phyloP scores from a whole-genome alignment of 2,329 filamentous ascomycete genomes.

The Curvularia hawaiiensis region DNA sequence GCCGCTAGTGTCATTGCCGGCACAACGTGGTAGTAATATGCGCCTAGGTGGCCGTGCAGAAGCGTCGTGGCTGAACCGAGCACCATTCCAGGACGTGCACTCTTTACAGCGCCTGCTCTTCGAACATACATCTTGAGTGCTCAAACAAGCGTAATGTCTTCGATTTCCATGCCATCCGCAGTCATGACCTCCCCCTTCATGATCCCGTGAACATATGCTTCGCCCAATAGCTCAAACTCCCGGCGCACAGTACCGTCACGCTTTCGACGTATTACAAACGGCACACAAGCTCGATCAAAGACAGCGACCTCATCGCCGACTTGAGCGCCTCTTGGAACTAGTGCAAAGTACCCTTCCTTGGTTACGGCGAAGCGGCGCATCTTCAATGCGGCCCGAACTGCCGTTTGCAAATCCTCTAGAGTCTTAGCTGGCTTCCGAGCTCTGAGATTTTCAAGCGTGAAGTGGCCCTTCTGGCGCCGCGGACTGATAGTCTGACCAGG shows the following conservation, averaged over 20 bases:
- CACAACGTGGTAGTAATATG: not conserved
- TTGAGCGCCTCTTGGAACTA: constrained; percentile 26
- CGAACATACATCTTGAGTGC: too few relatives aligned
- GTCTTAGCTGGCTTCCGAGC: constrained; percentile 22
- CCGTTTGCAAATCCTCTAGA: constrained; percentile 21
- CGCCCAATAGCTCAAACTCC: constrained; percentile 26
- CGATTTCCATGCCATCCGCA: constrained; percentile 9
- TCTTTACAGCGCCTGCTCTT: not conserved
- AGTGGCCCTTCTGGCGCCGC: constrained; percentile 27
- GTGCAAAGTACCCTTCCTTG: constrained; percentile 25
- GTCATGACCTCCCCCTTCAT: constrained; percentile 28
- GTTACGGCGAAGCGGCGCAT: constrained; percentile 33
- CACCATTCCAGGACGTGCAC: not conserved
- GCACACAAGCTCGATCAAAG: constrained; percentile 27
- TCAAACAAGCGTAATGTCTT: constrained; percentile 22
- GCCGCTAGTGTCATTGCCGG: constrained; percentile 2
- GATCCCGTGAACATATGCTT: constrained; percentile 31
- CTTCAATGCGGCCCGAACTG: constrained; percentile 22
- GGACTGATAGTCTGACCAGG: constrained; percentile 28
- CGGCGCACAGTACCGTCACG: not conserved
- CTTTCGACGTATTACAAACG: constrained; percentile 22
- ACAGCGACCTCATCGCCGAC: constrained; percentile 24
- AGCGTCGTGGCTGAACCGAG: not conserved
- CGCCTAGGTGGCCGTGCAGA: not conserved
- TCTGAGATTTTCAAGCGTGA: constrained; percentile 26